phyloP scores from a whole-genome alignment of 2,329 filamentous ascomycete species.

The Fonsecaea pugnacius region DNA sequence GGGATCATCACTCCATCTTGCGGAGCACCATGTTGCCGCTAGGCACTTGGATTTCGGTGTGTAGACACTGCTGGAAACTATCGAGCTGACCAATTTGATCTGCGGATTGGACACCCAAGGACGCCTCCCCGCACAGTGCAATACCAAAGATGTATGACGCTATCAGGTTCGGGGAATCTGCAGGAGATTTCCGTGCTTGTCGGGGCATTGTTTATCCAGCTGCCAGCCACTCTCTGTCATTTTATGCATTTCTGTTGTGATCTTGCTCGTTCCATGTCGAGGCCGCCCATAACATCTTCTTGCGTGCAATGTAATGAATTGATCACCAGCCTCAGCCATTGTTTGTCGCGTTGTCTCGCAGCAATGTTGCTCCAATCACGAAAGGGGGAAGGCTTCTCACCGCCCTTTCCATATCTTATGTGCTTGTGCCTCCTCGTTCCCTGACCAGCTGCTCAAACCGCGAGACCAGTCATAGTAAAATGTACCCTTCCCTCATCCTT shows the following conservation, averaged over 20 bases:
- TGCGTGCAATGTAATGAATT: background rate
- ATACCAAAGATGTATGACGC: slow-evolving; percentile 9
- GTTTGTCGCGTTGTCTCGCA: background rate
- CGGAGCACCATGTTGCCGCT: slow-evolving; percentile 12
- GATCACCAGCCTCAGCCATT: background rate
- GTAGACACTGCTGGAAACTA: background rate
- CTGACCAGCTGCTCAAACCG: background rate
- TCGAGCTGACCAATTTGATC: slow-evolving; percentile 24
- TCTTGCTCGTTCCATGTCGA: background rate
- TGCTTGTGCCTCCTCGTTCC: background rate
- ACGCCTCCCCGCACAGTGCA: background rate
- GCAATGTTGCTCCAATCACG: background rate
- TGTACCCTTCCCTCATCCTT: slow-evolving; percentile 33
- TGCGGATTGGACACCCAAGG: slow-evolving; percentile 20
- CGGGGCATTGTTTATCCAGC: slow-evolving; percentile 2
- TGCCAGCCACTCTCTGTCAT: background rate
- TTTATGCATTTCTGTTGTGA: background rate
- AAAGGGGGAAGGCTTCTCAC: background rate
- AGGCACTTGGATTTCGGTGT: slow-evolving; percentile 13
- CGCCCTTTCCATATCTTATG: background rate
- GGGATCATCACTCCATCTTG: slow-evolving; percentile 9
- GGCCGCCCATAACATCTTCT: background rate
- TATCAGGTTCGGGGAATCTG: background rate
- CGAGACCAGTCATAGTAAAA: background rate
- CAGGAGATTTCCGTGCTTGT: background rate